Conservation (phyloP, 2,329 filamentous ascomycete genomes). For the Colletotrichum phormii region DNA sequence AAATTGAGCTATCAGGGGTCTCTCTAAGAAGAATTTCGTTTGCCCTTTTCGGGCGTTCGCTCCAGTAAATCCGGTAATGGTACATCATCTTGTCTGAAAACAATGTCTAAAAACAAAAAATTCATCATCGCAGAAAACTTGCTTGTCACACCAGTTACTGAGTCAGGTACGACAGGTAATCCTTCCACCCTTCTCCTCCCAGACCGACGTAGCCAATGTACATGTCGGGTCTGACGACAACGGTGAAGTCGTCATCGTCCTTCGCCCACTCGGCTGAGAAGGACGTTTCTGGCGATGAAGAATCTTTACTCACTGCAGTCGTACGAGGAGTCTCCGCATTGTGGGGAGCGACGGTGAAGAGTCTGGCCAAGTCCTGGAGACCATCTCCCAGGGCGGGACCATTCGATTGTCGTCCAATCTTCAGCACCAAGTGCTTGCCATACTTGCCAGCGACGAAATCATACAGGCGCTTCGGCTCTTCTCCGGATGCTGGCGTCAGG, state of each 20-base stretch:
- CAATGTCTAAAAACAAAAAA: not conserved
- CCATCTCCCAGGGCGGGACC: slow-evolving; percentile 1
- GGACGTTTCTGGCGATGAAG: not conserved
- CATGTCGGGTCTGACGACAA: slow-evolving; percentile 54
- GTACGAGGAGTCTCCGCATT: slow-evolving; percentile 10
- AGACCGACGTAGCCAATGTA: slow-evolving; percentile 51
- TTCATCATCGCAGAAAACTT: not conserved
- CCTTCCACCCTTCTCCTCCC: slow-evolving; percentile 41
- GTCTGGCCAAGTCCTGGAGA: slow-evolving; percentile 10
- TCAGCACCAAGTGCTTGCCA: slow-evolving; percentile 46
- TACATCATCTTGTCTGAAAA: too few relatives aligned
- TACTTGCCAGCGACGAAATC: slow-evolving; percentile 42
- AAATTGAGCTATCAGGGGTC: not conserved
- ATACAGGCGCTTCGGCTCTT: slow-evolving; percentile 45
- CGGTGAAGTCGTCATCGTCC: slow-evolving; percentile 42
- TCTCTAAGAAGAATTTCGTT: not conserved
- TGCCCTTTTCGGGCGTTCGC: not conserved
- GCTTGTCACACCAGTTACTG: slow-evolving; percentile 1
- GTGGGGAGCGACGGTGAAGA: slow-evolving; percentile 31
- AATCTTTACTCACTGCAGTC: not conserved
- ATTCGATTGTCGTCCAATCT: slow-evolving; percentile 31
- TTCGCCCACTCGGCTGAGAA: slow-evolving; percentile 47
- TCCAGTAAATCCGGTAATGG: not conserved
- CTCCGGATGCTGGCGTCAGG: slow-evolving; percentile 35
- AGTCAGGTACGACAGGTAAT: slow-evolving; percentile 41